Percentiles rank a stretch among this genome's conserved stretches.
These are phyloP conservation scores for Euclidium syriacum DNA, from an alignment of 345 rosid genomes.

Conservation along the genomic window DNA sequence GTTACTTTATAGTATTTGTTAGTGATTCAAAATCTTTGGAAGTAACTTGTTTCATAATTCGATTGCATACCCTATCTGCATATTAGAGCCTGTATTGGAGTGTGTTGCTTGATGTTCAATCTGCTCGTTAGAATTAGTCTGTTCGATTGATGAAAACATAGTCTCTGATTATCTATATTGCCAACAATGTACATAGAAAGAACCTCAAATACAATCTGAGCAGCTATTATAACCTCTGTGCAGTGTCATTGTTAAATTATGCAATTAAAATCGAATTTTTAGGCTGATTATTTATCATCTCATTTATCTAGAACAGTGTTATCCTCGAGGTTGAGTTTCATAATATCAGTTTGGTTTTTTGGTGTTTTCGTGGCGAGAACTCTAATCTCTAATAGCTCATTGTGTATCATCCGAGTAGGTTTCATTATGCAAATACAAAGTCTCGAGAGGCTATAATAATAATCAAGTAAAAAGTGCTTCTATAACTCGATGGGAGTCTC, in stretches of 20 bases:
- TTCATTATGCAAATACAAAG: background rate
- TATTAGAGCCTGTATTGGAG: background rate
- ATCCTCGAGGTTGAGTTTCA: too few species aligned
- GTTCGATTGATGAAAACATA: background rate
- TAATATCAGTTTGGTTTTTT: too few species aligned
- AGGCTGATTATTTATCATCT: too few species aligned
- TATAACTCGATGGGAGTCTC: constrained; percentile 33
- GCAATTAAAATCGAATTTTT: too few species aligned
- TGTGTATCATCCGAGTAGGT: too few species aligned
- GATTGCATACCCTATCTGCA: background rate
- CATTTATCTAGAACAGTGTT: too few species aligned
- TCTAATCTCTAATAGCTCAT: too few species aligned
- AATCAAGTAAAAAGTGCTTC: constrained; percentile 12
- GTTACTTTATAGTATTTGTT: background rate
- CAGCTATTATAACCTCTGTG: too few species aligned
- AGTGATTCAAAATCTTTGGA: background rate
- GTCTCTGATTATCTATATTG: too few species aligned
- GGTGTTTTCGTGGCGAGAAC: too few species aligned
- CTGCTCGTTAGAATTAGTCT: too few species aligned
- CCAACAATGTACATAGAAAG: background rate
- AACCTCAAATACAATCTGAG: background rate
- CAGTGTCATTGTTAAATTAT: too few species aligned
- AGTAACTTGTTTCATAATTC: background rate
- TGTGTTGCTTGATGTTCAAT: background rate
- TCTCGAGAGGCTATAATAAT: background rate